Evolutionary conservation across 306 rosid genomes (phyloP), one percentile per base, ranked within the genome.

Genomic region (Neltuma alba): DNA sequence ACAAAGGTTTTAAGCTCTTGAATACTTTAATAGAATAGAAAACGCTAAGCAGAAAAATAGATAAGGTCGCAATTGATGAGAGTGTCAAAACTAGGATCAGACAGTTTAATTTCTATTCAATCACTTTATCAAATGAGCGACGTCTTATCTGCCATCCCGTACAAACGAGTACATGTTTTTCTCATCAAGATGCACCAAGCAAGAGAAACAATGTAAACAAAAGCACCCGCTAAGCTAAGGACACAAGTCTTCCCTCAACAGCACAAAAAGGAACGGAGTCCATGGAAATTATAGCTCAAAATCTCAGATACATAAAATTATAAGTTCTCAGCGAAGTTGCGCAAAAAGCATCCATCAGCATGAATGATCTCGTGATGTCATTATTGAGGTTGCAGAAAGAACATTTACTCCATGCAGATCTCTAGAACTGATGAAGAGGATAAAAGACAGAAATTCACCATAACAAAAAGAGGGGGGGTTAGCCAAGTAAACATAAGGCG

Each of bases 171-270:
- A 52, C 44, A 52, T 7, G 15, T 27, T 52, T 41, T 62, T 75
- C 45, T 38, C 11, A n/a, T n/a, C n/a, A n/a, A 31, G 6, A 72
- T 25, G 68, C 27, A 73, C 31, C 28, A 34, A 33, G 45, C 44
- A 34, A 64, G 57, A 42, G 34, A 13, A 34, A 33, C 10, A 21
- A 25, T 13, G 69, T 38, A 10, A 50, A 40, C 16, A 47, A 23
- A 41, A 28, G 58, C 31, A 6, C 13, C 66, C 38, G n/a, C n/a
- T n/a, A n/a, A n/a, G n/a, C 62, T 2, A 62, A 25, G 40, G 34
- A 25, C 36, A 11, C 45, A 69, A 66, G 62, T 57, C 77, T 74
- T 47, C 61, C 48, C 50, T 64, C 34, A 66, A 83, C 76, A 66
- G 31, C 41, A 63, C 25, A 47, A 23, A 58, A 74, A 9, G 41